Base-by-base conservation (phyloP, 2,329 filamentous ascomycete genomes). In the Fusarium haematococcum region DNA sequence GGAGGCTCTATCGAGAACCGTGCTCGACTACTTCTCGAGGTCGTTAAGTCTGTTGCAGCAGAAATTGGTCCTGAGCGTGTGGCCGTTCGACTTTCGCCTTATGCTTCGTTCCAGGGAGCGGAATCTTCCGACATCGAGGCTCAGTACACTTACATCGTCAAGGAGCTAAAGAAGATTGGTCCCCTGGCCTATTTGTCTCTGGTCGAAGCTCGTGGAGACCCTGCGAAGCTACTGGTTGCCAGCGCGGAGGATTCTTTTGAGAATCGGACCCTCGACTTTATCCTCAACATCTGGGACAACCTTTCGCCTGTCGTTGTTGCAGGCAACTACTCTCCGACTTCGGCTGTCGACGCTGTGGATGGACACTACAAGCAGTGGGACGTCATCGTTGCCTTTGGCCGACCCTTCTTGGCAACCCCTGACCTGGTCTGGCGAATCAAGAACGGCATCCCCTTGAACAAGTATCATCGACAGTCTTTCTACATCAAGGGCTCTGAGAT, bases 1-100 rank as follows among this genome's bases (percentile, higher is more conserved):
- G 87, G 88, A 20, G 88, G 87, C 4, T 83, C 80, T 14, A 82
- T 88, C 63, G 84, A 86, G 70, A 88, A 88, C 72, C 80, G 87
- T 6, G 82, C 83, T 27, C 81, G 87, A 5, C 75, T 89, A 10
- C 81, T 85, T 16, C 74, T 87, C 11, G 87, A 89, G 67, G 81
- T 88, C 5, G 82, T 85, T 13, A 79, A 84, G 67, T 78, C 80
- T 16, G 75, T 85, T 2, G 76, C 81, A 4, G 78, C 63, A 0
- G 80, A 79, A 2, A 78, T 85, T 10, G 72, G 78, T 16, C 83
- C 85, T 0, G 73, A 79, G 20, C 79, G 75, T 1, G 85, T 85
- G 74, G 85, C 84, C 1, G 75, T 88, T 2, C 80, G 86, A 6
- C 78, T 88, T 0, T 80, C 78, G 1, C 80, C 80, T 1, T 81